phyloP scores from a whole-genome alignment of 108 stramenopile species.

The Pseudonitzschia delicatissima region DNA sequence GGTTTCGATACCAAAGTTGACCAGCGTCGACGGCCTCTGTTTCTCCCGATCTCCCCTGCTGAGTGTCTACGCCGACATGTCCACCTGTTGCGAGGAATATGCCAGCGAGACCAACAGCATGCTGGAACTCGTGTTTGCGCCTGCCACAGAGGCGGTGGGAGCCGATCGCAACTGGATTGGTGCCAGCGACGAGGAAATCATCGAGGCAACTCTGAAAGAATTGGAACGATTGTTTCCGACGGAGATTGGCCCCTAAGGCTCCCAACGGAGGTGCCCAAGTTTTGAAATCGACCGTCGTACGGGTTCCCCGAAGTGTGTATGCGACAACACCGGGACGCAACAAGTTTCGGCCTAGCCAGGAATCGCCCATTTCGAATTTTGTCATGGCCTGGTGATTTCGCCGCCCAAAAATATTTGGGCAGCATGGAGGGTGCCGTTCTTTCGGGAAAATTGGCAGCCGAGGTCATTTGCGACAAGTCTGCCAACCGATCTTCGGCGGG shows the following conservation, averaged over 20 bases:
- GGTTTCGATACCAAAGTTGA: slow-evolving; percentile 92
- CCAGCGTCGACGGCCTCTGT: slow-evolving; percentile 83
- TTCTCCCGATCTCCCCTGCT: slow-evolving; percentile 89
- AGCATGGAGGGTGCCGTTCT: slow-evolving; percentile 93
- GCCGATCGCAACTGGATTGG: slow-evolving; percentile 73
- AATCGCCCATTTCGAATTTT: slow-evolving; percentile 86
- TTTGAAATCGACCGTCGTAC: slow-evolving; percentile 82
- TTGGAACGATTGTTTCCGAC: slow-evolving; percentile 88
- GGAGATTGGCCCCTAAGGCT: slow-evolving; percentile 75
- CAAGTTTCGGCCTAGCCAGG: slow-evolving; percentile 85
- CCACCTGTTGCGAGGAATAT: slow-evolving; percentile 88
- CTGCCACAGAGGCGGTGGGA: slow-evolving; percentile 71
- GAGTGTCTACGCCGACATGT: slow-evolving; percentile 95
- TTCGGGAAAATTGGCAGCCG: slow-evolving; percentile 84
- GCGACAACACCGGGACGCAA: slow-evolving; percentile 86
- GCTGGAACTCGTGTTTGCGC: slow-evolving; percentile 95
- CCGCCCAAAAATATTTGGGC: slow-evolving; percentile 89
- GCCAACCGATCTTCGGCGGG: background rate
- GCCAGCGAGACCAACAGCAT: slow-evolving; percentile 76
- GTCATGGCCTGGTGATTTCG: slow-evolving; percentile 88
- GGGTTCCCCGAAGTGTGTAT: slow-evolving; percentile 87
- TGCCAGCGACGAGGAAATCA: slow-evolving; percentile 75
- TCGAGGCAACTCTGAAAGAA: slow-evolving; percentile 89
- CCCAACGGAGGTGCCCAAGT: slow-evolving; percentile 60
- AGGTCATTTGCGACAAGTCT: slow-evolving; percentile 29